These are phyloP conservation scores for Megacollybia marginata DNA, from an alignment of 768 basidiomycete genomes.

Conservation along the genomic window DNA sequence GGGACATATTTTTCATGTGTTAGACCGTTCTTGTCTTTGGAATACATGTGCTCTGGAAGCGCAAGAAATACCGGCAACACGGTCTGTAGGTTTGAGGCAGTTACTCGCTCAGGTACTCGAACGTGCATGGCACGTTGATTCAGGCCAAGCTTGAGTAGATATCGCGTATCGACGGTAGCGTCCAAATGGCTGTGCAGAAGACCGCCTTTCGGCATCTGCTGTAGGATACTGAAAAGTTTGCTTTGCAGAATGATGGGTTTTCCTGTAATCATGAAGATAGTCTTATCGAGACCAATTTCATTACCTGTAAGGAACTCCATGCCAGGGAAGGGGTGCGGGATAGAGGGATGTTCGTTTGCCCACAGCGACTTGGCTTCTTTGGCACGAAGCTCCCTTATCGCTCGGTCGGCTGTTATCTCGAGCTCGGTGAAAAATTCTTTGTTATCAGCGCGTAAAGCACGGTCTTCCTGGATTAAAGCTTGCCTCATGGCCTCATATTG, in stretches of 20 bases:
- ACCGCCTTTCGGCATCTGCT: constrained; percentile 76
- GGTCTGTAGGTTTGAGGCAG: constrained; percentile 28
- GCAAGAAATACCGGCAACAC: constrained; percentile 48
- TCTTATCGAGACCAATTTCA: neutral
- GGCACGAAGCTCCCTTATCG: constrained; percentile 47
- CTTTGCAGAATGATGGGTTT: constrained; percentile 54
- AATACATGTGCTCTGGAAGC: constrained; percentile 29
- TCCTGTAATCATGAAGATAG: constrained; percentile 23
- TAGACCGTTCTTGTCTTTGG: constrained; percentile 23
- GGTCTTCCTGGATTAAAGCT: constrained; percentile 30
- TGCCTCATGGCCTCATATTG: constrained; percentile 4
- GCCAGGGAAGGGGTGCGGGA: constrained; percentile 64
- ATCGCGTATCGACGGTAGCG: constrained; percentile 52
- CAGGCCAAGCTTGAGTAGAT: constrained; percentile 47
- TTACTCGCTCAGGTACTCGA: constrained; percentile 32
- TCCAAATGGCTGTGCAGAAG: constrained; percentile 73
- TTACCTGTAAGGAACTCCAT: constrained; percentile 73
- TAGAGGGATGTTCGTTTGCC: constrained; percentile 41
- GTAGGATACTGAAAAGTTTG: constrained; percentile 51
- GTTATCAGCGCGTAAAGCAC: constrained; percentile 44
- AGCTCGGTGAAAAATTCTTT: constrained; percentile 21
- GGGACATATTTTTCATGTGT: constrained; percentile 36
- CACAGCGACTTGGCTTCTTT: constrained; percentile 53
- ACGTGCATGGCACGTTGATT: constrained; percentile 58
- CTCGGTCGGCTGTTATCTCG: constrained; percentile 48